Evolutionary conservation across 495 filamentous ascomycete genomes (phyloP).

Genomic region (Penicillium pancosmium): DNA sequence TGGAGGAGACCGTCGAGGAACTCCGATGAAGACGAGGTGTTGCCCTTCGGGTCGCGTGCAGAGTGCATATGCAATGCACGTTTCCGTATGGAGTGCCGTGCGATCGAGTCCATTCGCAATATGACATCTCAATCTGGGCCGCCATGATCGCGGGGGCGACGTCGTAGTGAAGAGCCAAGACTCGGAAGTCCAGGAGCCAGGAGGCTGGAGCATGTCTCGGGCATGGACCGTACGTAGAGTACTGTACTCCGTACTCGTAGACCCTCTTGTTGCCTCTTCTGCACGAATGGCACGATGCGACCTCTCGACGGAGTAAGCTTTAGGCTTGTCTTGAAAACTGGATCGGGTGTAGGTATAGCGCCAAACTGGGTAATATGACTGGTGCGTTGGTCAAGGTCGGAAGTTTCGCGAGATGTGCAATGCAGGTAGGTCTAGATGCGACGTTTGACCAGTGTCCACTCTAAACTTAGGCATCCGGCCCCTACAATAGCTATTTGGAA

Average conservation of each 20-base stretch:
- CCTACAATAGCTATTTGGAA: neutral
- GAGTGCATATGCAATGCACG: constrained; percentile 32
- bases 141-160: constrained; percentile 11
- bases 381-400: constrained; percentile 3
- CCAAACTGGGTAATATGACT: neutral
- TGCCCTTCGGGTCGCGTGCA: constrained; percentile 27
- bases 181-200: neutral
- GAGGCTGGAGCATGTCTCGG: neutral
- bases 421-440: constrained; percentile 2
- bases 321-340: neutral
- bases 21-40: constrained; percentile 3
- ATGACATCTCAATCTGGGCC: constrained; percentile 19
- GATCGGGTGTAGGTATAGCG: neutral
- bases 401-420: neutral
- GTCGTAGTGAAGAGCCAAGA: neutral
- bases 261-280: neutral
- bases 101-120: constrained; percentile 24
- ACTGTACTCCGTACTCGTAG: neutral
- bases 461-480: neutral
- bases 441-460: neutral
- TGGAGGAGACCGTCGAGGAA: constrained; percentile 5
- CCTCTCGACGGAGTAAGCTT: constrained; percentile 1
- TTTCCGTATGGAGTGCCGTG: constrained; percentile 26
- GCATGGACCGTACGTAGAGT: neutral
- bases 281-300: constrained; percentile 1